Evolutionary conservation across 2,329 filamentous ascomycete species (phyloP), one percentile per base, ranked within the genome.

Genomic region (Stemphylium lycopersici): DNA sequence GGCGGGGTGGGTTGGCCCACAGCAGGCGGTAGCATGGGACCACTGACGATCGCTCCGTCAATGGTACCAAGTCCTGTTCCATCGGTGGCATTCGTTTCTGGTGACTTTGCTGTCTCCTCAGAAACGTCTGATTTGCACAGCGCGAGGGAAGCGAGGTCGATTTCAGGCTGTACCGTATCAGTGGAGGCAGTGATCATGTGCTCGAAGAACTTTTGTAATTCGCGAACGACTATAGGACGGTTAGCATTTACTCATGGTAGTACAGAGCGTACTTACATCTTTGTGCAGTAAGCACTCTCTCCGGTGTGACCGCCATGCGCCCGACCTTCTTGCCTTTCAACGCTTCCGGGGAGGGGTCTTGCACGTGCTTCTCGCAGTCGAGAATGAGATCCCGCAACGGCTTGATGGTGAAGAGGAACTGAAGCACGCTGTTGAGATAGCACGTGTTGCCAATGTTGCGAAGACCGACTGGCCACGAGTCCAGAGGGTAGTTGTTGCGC

Each of bases 361-460:
- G 84, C 61, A 88, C 85, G 66, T 88, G 84, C 4, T 86, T 76
- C 22, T 93, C 86, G 62, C 90, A 91, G 44, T 91, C 81, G 53
- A 96, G 80, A 3, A 97, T 87, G 61, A 97, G 84, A 4, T 95
- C 84, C 44, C 93, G 86, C 26, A 98, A 81, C 2, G 90, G 87
- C 57, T 87, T 88, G 50, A 98, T 85, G 0, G 93, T 96, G 72
- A 96, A 97, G 62, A 97, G 89, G 71, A 96, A 98, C 67, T 99
- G 95, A 8, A 99, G 81, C 43, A 99, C 84, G 76, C 93, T 98
- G 79, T 99, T 99, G 49, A 99, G 82, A 68, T 99, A 99, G 74
- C 95, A 99, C 0, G 96, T 99, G 69, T 99, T 99, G 55, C 95
- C 93, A 52, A 98, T 96, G 65, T 98, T 99, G 59, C 87, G 84